Evolutionary conservation across 2,329 filamentous ascomycete genomes (phyloP).

Genomic region (Pseudogymnoascus destructans): DNA sequence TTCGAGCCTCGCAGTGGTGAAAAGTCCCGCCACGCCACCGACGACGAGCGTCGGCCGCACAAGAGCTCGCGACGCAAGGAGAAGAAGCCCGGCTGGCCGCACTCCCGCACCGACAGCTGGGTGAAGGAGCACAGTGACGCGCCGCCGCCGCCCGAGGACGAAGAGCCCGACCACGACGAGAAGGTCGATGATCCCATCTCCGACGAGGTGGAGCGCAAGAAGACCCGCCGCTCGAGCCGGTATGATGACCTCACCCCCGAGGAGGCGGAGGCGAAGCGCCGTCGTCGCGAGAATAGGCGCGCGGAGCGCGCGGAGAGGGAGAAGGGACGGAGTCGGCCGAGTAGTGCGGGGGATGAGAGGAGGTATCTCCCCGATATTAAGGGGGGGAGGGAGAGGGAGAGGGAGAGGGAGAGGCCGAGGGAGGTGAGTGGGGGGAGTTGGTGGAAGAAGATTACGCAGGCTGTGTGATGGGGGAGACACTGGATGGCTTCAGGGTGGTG

Average conservation of each 20-base stretch:
- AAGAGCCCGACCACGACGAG: conserved; percentile 13
- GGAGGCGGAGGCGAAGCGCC: conserved; percentile 21
- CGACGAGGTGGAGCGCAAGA: conserved; percentile 23
- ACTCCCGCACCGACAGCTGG: conserved; percentile 52
- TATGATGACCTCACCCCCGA: conserved; percentile 18
- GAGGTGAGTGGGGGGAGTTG: conserved; percentile 53
- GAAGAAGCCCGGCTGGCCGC: conserved; percentile 38
- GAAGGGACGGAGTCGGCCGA: conserved; percentile 19
- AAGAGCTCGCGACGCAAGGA: conserved; percentile 21
- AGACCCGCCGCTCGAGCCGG: conserved; percentile 20
- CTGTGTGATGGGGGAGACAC: not conserved
- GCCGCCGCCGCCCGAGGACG: conserved; percentile 39
- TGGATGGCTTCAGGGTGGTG: not conserved
- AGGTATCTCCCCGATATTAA: conserved; percentile 19
- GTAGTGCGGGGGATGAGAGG: conserved; percentile 23
- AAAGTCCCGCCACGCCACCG: conserved; percentile 26
- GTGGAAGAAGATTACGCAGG: conserved; percentile 21
- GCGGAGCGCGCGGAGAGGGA: conserved; percentile 20
- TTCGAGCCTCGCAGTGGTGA: conserved; percentile 32
- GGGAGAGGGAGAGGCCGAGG: conserved; percentile 45
- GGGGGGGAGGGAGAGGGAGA: conserved; percentile 33
- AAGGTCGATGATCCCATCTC: conserved; percentile 17
- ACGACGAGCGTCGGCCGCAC: conserved; percentile 18
- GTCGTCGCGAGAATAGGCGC: conserved; percentile 20
- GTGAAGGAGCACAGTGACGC: conserved; percentile 52